Percentiles rank a stretch among this genome's conserved stretches.
These are phyloP conservation scores for Podila epicladia DNA, from an alignment of 192 early-diverging fungal genomes.

Conservation along the genomic window DNA sequence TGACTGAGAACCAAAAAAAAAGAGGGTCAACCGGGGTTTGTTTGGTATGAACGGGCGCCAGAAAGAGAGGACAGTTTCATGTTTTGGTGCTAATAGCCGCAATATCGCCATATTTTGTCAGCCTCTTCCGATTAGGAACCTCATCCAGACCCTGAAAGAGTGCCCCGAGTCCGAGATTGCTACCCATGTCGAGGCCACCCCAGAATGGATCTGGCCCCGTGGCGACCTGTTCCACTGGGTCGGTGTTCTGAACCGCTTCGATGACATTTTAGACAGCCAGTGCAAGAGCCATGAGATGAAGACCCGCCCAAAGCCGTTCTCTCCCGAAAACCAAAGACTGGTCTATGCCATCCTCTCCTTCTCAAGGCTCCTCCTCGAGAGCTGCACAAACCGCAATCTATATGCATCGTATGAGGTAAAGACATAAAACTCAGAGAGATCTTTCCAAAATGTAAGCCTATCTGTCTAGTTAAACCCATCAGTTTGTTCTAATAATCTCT, in stretches of 20 bases:
- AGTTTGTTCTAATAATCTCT: constrained; percentile 2
- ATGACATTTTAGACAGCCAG: constrained; percentile 76
- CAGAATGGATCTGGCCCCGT: constrained; percentile 83
- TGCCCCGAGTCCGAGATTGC: constrained; percentile 67
- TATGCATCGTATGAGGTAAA: constrained; percentile 92
- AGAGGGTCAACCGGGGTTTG: background rate
- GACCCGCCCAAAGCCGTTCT: constrained; percentile 70
- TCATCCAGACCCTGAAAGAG: constrained; percentile 62
- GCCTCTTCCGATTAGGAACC: constrained; percentile 62
- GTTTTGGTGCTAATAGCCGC: background rate
- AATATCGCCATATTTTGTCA: constrained; percentile 28
- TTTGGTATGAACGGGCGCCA: background rate
- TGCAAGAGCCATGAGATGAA: constrained; percentile 73
- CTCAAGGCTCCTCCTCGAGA: constrained; percentile 87
- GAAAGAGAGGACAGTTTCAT: background rate
- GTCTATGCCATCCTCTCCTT: constrained; percentile 78
- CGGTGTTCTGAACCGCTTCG: constrained; percentile 92
- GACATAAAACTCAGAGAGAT: background rate
- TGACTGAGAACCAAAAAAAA: background rate
- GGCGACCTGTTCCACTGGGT: constrained; percentile 98
- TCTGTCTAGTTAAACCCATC: background rate
- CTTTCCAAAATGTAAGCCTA: background rate
- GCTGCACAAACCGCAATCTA: constrained; percentile 93
- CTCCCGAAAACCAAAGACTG: constrained; percentile 60
- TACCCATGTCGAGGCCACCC: constrained; percentile 54